phyloP scores from a whole-genome alignment of 139 green algal species.

The Ettlia oleoabundans region DNA sequence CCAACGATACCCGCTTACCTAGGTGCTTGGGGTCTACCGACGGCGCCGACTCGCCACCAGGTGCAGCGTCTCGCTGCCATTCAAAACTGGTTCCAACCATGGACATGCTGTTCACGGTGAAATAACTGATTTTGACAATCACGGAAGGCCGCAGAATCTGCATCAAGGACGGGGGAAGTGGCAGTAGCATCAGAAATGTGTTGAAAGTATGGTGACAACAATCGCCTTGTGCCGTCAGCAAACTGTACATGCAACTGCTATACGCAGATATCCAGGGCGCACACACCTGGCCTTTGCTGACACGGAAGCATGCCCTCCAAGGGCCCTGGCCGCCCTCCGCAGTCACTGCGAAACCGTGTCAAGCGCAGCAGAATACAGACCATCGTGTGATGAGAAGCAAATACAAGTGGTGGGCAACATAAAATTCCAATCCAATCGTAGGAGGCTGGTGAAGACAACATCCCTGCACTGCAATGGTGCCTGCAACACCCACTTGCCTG shows the following conservation, averaged over 20 bases:
- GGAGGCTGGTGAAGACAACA: background rate
- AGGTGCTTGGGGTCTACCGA: conserved; percentile 1
- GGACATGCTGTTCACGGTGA: conserved; percentile 47
- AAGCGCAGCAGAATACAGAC: no score
- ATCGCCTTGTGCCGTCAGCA: no score
- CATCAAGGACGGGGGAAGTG: background rate
- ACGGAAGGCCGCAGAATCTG: conserved; percentile 52
- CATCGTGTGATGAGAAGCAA: no score
- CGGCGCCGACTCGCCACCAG: background rate
- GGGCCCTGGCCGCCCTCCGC: conserved; percentile 39
- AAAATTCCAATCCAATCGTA: background rate
- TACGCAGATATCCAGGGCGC: background rate
- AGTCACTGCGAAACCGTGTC: conserved; percentile 27
- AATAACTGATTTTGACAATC: conserved; percentile 50
- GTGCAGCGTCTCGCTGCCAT: conserved; percentile 26
- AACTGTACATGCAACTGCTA: no score
- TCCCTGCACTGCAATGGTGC: background rate
- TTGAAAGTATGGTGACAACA: no score
- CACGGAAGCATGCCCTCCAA: conserved; percentile 50
- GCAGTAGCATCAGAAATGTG: background rate
- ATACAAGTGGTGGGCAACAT: background rate
- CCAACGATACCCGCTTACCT: conserved; percentile 5
- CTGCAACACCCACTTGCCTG: background rate
- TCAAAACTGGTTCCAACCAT: conserved; percentile 47
- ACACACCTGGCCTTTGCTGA: conserved; percentile 34